These are phyloP conservation scores for Monosporascus sp. DNA, from an alignment of 2,329 filamentous ascomycete genomes.

Conservation along the genomic window DNA sequence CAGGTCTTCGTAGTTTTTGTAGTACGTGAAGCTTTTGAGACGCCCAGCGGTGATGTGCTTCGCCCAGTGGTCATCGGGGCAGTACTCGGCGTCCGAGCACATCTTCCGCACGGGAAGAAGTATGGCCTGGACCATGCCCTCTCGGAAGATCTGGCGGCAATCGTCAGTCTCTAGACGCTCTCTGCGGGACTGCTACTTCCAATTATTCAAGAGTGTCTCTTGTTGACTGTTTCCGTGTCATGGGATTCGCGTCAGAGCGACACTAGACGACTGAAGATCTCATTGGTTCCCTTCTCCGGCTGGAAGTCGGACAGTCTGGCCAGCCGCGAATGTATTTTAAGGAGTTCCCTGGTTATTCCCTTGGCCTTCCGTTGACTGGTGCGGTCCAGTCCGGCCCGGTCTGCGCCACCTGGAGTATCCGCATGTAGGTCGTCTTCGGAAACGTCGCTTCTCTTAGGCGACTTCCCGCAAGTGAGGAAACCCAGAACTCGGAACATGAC, in stretches of 20 bases:
- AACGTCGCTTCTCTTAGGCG: too few relatives aligned
- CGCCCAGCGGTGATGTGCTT: slow-evolving; percentile 24
- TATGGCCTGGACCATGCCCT: slow-evolving; percentile 26
- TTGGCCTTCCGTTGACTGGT: not conserved
- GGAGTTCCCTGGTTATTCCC: not conserved
- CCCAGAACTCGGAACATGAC: too few relatives aligned
- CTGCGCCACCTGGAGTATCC: too few relatives aligned
- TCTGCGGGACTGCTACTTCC: not conserved
- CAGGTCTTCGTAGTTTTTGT: slow-evolving; percentile 43
- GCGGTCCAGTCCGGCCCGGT: too few relatives aligned
- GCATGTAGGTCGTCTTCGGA: too few relatives aligned
- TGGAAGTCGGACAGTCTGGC: too few relatives aligned
- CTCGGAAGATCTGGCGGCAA: slow-evolving; percentile 26
- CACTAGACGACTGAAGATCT: not conserved
- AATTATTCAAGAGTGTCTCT: not conserved
- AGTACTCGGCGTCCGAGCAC: slow-evolving; percentile 39
- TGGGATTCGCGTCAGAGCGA: not conserved
- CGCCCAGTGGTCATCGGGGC: slow-evolving; percentile 41
- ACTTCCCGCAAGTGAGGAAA: too few relatives aligned
- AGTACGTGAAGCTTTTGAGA: slow-evolving; percentile 41
- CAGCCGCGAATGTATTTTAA: not conserved
- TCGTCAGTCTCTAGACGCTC: not conserved
- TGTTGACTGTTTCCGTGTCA: not conserved
- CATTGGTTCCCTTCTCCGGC: not conserved
- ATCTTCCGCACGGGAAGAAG: slow-evolving; percentile 33